Evolutionary conservation across 805 yeast species (phyloP).

Genomic region (Candida cerambycidarum): DNA sequence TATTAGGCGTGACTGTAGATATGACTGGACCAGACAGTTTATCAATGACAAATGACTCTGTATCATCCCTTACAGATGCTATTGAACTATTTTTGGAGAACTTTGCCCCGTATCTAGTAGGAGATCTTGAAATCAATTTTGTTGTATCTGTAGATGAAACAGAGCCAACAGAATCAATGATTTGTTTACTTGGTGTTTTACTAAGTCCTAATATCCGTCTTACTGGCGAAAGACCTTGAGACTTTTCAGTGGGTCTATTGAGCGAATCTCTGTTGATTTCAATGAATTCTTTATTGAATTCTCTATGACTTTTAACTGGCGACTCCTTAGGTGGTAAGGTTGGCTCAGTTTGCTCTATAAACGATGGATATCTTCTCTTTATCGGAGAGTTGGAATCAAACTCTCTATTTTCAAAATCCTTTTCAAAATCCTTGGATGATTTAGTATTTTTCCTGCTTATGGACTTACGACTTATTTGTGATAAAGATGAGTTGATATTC

Average conservation of each 20-base stretch:
- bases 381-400: conserved; percentile 14
- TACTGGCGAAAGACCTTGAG: conserved; percentile 7
- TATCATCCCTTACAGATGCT: conserved; percentile 13
- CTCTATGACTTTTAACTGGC: neutral
- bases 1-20: neutral
- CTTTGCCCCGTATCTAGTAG: conserved; percentile 10
- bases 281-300: conserved; percentile 2
- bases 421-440: conserved; percentile 3
- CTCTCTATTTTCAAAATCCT: neutral
- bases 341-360: conserved; percentile 8
- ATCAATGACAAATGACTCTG: conserved; percentile 6
- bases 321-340: neutral
- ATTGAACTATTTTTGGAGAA: conserved; percentile 11
- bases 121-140: conserved; percentile 14
- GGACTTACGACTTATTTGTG: conserved; percentile 12
- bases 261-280: neutral
- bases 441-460: conserved; percentile 2
- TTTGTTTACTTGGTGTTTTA: conserved; percentile 9
- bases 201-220: conserved; percentile 5
- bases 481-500: conserved; percentile 22
- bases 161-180: conserved; percentile 1
- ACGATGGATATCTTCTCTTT: conserved; percentile 16
- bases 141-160: conserved; percentile 8
- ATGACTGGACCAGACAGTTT: conserved; percentile 5
- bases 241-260: neutral